Percentiles rank a stretch among this genome's conserved stretches.
Conservation (phyloP, 1,284 basidiomycete species). For the Phenoliferia sp. region DNA sequence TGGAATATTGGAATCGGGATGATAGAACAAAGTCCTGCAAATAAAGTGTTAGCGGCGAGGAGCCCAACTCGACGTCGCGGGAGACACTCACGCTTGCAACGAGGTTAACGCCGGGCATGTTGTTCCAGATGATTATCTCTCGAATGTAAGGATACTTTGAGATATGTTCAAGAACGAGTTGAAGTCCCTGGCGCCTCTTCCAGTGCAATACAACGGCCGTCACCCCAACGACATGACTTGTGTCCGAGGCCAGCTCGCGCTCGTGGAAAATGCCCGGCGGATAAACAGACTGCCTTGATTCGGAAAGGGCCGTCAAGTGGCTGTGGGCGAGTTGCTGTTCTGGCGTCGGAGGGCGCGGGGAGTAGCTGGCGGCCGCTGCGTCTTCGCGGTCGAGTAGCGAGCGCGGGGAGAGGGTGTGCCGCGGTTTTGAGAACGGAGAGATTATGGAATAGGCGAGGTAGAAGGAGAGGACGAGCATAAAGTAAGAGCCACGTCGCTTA, state of each 20-base stretch:
- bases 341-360: constrained; percentile 3
- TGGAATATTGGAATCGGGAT: constrained; percentile 1
- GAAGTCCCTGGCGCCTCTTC: constrained; percentile 18
- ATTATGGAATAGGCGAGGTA: not conserved
- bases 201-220: constrained; percentile 29
- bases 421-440: not conserved
- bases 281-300: constrained; percentile 10
- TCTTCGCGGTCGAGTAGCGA: constrained; percentile 7
- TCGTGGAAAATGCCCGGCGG: constrained; percentile 8
- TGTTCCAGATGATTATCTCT: constrained; percentile 38
- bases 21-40: constrained; percentile 18
- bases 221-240: constrained; percentile 11
- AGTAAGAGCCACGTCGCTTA: constrained; percentile 7
- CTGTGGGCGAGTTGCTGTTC: not conserved
- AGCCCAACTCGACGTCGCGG: not conserved
- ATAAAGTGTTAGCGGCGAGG: not conserved
- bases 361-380: constrained; percentile 9
- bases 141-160: constrained; percentile 31
- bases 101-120: constrained; percentile 22
- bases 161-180: constrained; percentile 28
- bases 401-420: not conserved
- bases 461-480: constrained; percentile 4
- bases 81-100: constrained; percentile 4
- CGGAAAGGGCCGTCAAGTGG: constrained; percentile 11
- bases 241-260: constrained; percentile 4